These are phyloP conservation scores for Pseudocercospora musae DNA, from an alignment of 2,329 filamentous ascomycete genomes.

Conservation along the genomic window DNA sequence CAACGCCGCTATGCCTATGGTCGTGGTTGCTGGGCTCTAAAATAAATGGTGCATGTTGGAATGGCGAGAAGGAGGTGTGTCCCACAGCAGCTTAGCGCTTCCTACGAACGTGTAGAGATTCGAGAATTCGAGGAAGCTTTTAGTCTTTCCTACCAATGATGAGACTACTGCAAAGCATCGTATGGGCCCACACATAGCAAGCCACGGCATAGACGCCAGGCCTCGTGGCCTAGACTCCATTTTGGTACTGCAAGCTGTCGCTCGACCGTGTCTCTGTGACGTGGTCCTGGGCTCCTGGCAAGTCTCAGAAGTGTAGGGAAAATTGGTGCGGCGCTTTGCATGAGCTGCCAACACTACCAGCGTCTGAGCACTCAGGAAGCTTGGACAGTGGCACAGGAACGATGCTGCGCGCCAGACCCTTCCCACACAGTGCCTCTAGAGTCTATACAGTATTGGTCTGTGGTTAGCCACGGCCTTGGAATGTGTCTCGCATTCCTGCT, in stretches of 20 bases:
- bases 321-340: constrained; percentile 9
- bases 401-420: constrained; percentile 3
- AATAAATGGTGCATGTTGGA: not conserved
- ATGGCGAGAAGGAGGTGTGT: constrained; percentile 8
- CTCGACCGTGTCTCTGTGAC: constrained; percentile 15
- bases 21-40: constrained; percentile 1
- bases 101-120: constrained; percentile 9
- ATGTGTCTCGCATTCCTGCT: constrained; percentile 7
- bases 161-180: constrained; percentile 24
- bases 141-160: constrained; percentile 3
- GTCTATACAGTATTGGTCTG: too few species aligned
- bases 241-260: constrained; percentile 7
- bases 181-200: constrained; percentile 13
- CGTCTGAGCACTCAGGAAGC: constrained; percentile 7
- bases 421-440: not conserved
- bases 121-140: constrained; percentile 14
- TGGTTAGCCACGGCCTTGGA: constrained; percentile 2
- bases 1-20: not conserved
- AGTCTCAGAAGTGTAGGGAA: constrained; percentile 7
- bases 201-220: constrained; percentile 16
- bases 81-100: constrained; percentile 6
- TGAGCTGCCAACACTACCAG: constrained; percentile 13
- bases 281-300: constrained; percentile 18
- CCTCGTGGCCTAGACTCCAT: constrained; percentile 21
- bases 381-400: constrained; percentile 20